These are phyloP conservation scores for Mucor velutinosus DNA, from an alignment of 371 early-diverging fungal species.

Conservation along the genomic window DNA sequence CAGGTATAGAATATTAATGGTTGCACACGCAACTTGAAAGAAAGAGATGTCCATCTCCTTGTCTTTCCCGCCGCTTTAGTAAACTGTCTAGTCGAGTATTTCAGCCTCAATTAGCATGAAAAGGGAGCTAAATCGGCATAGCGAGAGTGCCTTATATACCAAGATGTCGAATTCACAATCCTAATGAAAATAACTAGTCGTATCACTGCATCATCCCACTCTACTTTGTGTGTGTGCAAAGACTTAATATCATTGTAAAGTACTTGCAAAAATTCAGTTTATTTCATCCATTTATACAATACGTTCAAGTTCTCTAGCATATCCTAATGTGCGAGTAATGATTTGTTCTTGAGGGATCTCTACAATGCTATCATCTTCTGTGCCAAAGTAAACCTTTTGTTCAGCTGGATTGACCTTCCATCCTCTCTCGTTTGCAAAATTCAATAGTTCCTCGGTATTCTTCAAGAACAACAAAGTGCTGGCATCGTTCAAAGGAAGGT, in stretches of 20 bases:
- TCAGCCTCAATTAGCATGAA: too few species aligned
- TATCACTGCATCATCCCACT: too few species aligned
- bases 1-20: background rate
- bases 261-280: background rate
- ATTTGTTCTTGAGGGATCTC: constrained; percentile 84
- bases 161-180: too few species aligned
- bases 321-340: constrained; percentile 81
- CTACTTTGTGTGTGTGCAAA: too few species aligned
- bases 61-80: background rate
- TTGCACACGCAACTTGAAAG: background rate
- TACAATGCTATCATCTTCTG: constrained; percentile 58
- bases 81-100: background rate
- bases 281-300: constrained; percentile 78
- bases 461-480: constrained; percentile 88
- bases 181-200: too few species aligned
- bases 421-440: constrained; percentile 76
- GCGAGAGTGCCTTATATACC: too few species aligned
- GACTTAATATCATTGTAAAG: too few species aligned
- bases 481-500: constrained; percentile 86
- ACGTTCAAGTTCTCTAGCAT: constrained; percentile 94
- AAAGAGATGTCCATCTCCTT: background rate
- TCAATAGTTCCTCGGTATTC: constrained; percentile 72
- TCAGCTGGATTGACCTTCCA: constrained; percentile 86
- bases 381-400: constrained; percentile 80
- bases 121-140: too few species aligned